Evolutionary conservation across 371 early-diverging fungal genomes (phyloP).

Genomic region (Fennellomyces sp.): DNA sequence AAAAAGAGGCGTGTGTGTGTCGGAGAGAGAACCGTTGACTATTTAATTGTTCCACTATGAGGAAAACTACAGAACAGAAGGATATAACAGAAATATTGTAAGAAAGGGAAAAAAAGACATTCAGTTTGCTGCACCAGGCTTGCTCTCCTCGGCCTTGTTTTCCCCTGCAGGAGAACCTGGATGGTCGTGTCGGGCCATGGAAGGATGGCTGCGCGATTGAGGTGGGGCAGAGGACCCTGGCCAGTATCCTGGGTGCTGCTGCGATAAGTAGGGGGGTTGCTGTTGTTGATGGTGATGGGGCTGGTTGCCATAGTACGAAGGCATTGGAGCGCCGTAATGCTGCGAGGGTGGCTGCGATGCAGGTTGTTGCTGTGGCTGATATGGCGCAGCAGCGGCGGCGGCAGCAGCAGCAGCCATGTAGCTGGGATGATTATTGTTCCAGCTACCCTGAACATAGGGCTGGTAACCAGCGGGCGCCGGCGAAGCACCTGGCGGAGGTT

Average conservation of each 20-base stretch:
- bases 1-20: too few relatives aligned
- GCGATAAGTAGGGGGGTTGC: slow-evolving; percentile 24
- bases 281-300: slow-evolving; percentile 27
- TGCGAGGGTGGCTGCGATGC: slow-evolving; percentile 24
- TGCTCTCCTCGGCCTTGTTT: slow-evolving; percentile 2
- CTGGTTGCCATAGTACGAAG: slow-evolving; percentile 28
- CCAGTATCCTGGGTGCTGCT: slow-evolving; percentile 30
- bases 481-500: not conserved
- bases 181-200: slow-evolving; percentile 23
- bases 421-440: slow-evolving; percentile 10
- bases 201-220: slow-evolving; percentile 8
- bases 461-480: not conserved
- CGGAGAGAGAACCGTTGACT: too few relatives aligned
- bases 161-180: slow-evolving; percentile 3
- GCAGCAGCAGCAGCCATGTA: slow-evolving; percentile 10
- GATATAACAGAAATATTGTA: not conserved
- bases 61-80: not conserved
- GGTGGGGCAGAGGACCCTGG: slow-evolving; percentile 1
- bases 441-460: slow-evolving; percentile 5
- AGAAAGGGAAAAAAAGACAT: not conserved
- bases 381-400: slow-evolving; percentile 1
- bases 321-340: slow-evolving; percentile 30
- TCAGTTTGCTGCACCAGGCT: not conserved
- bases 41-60: too few relatives aligned
- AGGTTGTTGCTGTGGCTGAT: slow-evolving; percentile 14